Conservation (phyloP, 1,139 yeast genomes). For the Candida gigantensis region DNA sequence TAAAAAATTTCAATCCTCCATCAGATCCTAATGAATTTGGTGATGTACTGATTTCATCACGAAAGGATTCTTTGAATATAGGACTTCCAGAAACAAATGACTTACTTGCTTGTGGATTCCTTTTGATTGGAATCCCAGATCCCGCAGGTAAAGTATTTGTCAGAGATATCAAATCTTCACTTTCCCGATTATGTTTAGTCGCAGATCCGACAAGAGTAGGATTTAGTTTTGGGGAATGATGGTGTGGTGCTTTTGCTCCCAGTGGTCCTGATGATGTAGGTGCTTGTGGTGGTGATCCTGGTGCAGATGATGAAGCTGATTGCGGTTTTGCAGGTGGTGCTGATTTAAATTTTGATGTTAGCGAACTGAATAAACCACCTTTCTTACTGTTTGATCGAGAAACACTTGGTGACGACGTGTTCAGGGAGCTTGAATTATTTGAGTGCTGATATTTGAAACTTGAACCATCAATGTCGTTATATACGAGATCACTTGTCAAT, state of each 20-base stretch:
- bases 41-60: conserved; percentile 8
- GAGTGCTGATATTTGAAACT: conserved; percentile 12
- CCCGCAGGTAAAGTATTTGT: conserved; percentile 25
- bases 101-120: conserved; percentile 15
- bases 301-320: conserved; percentile 8
- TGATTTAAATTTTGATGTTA: conserved; percentile 57
- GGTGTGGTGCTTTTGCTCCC: too few species aligned
- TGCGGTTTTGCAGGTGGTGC: conserved; percentile 20
- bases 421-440: conserved; percentile 12
- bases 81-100: conserved; percentile 10
- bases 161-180: conserved; percentile 24
- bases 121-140: conserved; percentile 17
- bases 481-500: conserved; percentile 14
- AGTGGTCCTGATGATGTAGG: conserved; percentile 5
- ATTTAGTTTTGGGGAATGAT: conserved; percentile 17
- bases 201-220: conserved; percentile 22
- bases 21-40: conserved; percentile 5
- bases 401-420: conserved; percentile 18
- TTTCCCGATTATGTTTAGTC: conserved; percentile 12
- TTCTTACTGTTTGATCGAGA: conserved; percentile 29
- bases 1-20: conserved; percentile 12
- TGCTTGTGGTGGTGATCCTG: conserved; percentile 9
- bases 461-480: conserved; percentile 13
- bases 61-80: conserved; percentile 15
- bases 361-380: conserved; percentile 49